phyloP scores from a whole-genome alignment of 2,329 filamentous ascomycete species.

The Diaporthe ampelina region DNA sequence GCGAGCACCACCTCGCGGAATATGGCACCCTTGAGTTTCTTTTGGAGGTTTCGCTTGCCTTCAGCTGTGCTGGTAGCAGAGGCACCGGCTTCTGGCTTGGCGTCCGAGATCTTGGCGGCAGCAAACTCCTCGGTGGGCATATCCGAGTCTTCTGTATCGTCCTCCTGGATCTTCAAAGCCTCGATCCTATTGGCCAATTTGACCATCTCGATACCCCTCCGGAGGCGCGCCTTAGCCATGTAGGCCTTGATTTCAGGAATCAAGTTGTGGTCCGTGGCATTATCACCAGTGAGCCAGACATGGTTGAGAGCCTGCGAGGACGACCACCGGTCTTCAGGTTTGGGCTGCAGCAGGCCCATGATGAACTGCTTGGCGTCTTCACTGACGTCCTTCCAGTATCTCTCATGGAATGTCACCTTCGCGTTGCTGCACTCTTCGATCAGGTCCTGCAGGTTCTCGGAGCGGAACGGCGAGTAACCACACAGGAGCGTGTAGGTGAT shows the following conservation, averaged over 20 bases:
- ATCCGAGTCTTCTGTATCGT: constrained; percentile 81
- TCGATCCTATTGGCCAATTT: constrained; percentile 97
- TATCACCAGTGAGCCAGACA: constrained; percentile 91
- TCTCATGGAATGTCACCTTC: constrained; percentile 92
- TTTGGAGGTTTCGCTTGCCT: constrained; percentile 60
- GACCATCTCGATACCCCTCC: constrained; percentile 94
- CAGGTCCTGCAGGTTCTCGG: constrained; percentile 91
- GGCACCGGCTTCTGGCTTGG: constrained; percentile 43
- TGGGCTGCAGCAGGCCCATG: constrained; percentile 81
- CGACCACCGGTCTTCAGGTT: constrained; percentile 81
- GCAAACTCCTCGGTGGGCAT: constrained; percentile 76
- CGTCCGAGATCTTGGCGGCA: constrained; percentile 56
- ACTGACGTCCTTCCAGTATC: constrained; percentile 99
- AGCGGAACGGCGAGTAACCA: constrained; percentile 97
- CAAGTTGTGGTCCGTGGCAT: constrained; percentile 95
- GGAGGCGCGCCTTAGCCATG: constrained; percentile 90
- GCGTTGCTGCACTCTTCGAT: constrained; percentile 93
- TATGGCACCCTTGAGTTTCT: constrained; percentile 76
- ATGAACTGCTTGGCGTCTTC: constrained; percentile 97
- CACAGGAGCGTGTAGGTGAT: constrained; percentile 99
- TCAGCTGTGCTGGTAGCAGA: constrained; percentile 50
- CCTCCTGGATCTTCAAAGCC: constrained; percentile 91
- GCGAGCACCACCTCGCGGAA: constrained; percentile 95
- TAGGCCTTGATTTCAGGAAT: constrained; percentile 96
- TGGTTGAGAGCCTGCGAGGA: constrained; percentile 86